phyloP scores from a whole-genome alignment of 2,329 filamentous ascomycete genomes.

The Colletotrichum tropicicola region DNA sequence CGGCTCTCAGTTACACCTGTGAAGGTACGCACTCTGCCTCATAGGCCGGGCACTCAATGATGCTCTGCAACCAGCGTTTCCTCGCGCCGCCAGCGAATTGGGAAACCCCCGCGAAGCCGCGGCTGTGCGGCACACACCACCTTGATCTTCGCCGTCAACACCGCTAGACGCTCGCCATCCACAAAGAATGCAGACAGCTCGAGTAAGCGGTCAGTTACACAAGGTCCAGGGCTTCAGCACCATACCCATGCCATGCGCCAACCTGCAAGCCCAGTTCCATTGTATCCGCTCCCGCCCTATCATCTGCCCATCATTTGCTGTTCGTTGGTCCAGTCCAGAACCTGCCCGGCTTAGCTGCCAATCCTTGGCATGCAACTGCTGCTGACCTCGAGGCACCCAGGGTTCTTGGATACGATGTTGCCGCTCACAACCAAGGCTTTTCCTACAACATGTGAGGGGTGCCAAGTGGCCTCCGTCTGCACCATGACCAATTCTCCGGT shows the following conservation, averaged over 20 bases:
- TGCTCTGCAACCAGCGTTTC: neutral
- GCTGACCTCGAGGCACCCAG: neutral
- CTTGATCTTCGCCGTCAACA: neutral
- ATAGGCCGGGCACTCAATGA: neutral
- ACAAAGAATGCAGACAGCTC: neutral
- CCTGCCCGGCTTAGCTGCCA: neutral
- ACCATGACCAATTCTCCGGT: neutral
- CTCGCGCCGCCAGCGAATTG: constrained; percentile 17
- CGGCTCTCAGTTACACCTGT: neutral
- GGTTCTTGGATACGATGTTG: neutral
- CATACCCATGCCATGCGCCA: constrained; percentile 1
- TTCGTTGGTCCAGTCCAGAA: neutral
- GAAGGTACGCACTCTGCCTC: constrained; percentile 2
- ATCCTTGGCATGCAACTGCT: constrained; percentile 5
- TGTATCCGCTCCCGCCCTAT: constrained; percentile 6
- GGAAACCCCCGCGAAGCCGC: constrained; percentile 17
- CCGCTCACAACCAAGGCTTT: neutral
- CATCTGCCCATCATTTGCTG: neutral
- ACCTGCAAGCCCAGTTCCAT: neutral
- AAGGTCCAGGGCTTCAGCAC: neutral
- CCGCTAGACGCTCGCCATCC: neutral
- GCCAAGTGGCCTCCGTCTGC: constrained; percentile 15
- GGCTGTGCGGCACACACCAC: neutral
- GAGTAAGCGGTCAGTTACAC: constrained; percentile 17
- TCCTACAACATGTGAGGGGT: neutral